Percentiles rank a stretch among this genome's conserved stretches.
These are phyloP conservation scores for Trichoderma virens DNA, from an alignment of 495 filamentous ascomycete genomes.

Conservation along the genomic window DNA sequence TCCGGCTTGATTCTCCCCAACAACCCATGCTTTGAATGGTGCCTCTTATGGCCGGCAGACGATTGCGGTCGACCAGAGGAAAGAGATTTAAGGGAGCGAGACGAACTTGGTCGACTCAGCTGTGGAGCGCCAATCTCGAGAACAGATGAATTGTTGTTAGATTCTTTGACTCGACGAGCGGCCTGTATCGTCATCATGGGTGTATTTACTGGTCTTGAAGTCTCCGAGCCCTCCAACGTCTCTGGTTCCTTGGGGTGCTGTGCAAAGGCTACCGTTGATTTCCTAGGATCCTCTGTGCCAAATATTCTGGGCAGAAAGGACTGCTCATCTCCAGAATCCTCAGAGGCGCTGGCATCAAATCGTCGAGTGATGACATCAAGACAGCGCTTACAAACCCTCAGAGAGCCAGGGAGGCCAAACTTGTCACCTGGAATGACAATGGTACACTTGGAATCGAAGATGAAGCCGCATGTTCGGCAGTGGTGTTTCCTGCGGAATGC, in stretches of 20 bases:
- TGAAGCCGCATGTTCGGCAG: conserved; percentile 89
- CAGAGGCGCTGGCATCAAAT: conserved; percentile 77
- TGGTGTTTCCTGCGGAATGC: conserved; percentile 96
- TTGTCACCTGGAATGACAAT: conserved; percentile 73
- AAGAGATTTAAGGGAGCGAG: conserved; percentile 80
- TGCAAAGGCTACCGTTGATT: background rate
- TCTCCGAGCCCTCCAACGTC: conserved; percentile 30
- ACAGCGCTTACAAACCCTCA: conserved; percentile 94
- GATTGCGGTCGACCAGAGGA: conserved; percentile 60
- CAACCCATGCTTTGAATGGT: conserved; percentile 79
- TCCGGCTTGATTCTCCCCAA: conserved; percentile 58
- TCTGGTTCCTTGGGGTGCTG: conserved; percentile 20
- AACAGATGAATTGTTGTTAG: conserved; percentile 78
- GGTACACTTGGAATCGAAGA: conserved; percentile 96
- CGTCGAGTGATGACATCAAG: conserved; percentile 84
- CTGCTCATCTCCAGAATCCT: conserved; percentile 68
- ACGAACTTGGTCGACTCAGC: conserved; percentile 74
- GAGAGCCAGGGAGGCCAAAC: conserved; percentile 78
- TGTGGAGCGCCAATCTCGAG: conserved; percentile 77
- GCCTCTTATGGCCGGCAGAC: conserved; percentile 67
- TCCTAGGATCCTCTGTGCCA: conserved; percentile 22
- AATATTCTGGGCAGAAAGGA: conserved; percentile 44
- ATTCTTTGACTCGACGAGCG: conserved; percentile 72
- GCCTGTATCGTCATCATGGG: conserved; percentile 83
- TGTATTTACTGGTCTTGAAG: conserved; percentile 39